Conservation (phyloP, 1,139 yeast genomes). For the Meyerozyma athensensis region DNA sequence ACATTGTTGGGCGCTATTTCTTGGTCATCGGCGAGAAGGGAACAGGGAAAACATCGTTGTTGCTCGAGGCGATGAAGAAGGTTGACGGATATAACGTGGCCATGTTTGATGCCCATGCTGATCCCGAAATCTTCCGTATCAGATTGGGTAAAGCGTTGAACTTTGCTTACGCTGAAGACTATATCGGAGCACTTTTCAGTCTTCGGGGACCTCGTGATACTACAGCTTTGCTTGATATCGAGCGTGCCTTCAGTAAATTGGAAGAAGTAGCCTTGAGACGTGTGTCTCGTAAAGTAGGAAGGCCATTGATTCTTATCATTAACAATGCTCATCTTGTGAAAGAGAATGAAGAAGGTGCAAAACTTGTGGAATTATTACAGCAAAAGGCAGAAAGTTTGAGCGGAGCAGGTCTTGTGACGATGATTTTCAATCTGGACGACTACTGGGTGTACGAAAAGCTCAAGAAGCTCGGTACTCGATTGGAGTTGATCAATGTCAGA, state of each 20-base stretch:
- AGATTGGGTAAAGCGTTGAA: constrained; percentile 73
- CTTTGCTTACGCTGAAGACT: constrained; percentile 74
- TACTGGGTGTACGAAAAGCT: constrained; percentile 83
- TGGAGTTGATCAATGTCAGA: constrained; percentile 67
- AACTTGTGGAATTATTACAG: constrained; percentile 70
- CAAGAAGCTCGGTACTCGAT: constrained; percentile 66
- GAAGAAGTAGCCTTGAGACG: constrained; percentile 67
- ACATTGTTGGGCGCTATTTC: constrained; percentile 62
- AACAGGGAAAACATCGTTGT: constrained; percentile 75
- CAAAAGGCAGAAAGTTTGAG: constrained; percentile 79
- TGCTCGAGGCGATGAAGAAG: constrained; percentile 65
- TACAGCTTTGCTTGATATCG: constrained; percentile 76
- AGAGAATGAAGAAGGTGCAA: constrained; percentile 66
- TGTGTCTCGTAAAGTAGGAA: constrained; percentile 28
- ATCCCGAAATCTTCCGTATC: constrained; percentile 76
- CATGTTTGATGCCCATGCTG: constrained; percentile 78
- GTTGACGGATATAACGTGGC: constrained; percentile 64
- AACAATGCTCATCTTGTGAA: constrained; percentile 73
- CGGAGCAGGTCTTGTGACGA: constrained; percentile 72
- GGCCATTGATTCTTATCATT: constrained; percentile 65
- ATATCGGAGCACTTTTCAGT: constrained; percentile 77
- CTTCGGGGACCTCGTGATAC: constrained; percentile 84
- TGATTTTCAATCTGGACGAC: constrained; percentile 77
- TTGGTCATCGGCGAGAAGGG: constrained; percentile 81
- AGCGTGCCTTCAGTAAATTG: constrained; percentile 71